Base-by-base conservation (phyloP, 2,329 filamentous ascomycete species). In the Hypoxylon sp. region DNA sequence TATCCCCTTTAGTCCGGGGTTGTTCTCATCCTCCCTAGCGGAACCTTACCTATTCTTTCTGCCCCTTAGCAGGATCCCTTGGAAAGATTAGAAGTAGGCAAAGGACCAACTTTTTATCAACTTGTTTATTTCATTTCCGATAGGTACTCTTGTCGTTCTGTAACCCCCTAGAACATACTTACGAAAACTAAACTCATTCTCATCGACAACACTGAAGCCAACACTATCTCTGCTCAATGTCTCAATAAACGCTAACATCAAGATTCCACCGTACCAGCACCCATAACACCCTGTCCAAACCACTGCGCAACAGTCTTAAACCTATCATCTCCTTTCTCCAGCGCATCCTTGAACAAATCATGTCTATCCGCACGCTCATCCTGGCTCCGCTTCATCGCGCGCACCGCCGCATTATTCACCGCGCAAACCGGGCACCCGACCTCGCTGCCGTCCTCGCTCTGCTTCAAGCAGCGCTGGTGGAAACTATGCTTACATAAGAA, bases 401-500 rank as follows among this genome's bases (percentile, higher is more conserved):
- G 89, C 64, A 98, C 94, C 0, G 94, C 96, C 22, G 93, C 90
- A 76, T 98, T 98, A 68, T 93, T 91, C 19, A 89, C 86, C 26
- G 92, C 90, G 76, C 96, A 99, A 35, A 94, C 86, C 9, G 95
- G 94, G 78, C 96, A 99, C 80, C 98, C 94, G 0, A 90, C 87
- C 56, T 91, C 90, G 10, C 84, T 83, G 22, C 87, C 85, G 31
- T 61, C 65, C 46, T 65, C 68, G 58, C 47, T 54, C 56, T 85
- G 82, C 77, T 93, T 92, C 46, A 99, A 83, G 80, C 95, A 99
- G 50, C 93, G 87, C 81, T 97, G 93, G 78, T 99, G 96, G 84
- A 98, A 99, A 67, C 91, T 94, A 79, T 99, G 96, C 79, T 97
- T 97, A 83, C 96, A 99, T 70, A 99, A 81, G 79, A 99, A 99